Evolutionary conservation across 805 yeast species (phyloP), one percentile per base, ranked within the genome.

Genomic region (Metschnikowia colocasiae): DNA sequence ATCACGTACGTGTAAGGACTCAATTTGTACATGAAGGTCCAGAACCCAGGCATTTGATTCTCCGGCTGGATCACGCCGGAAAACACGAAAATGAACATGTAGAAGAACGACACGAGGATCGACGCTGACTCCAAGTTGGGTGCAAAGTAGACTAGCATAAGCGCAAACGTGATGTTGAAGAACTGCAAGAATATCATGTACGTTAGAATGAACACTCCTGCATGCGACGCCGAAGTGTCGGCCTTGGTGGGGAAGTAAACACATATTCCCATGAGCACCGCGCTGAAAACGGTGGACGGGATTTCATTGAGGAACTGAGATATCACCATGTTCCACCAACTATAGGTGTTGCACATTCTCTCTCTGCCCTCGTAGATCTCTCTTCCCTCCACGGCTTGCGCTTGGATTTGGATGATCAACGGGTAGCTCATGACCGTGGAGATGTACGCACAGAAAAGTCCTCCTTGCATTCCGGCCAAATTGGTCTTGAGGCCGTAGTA

Each of bases 281-380:
- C 34, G 3, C 16, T n/a, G 34, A 31, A 31, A 1, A 31, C 1
- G 5, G 34, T 31, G 12, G 12, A 31, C 1, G 34, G 34, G 13
- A 31, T 55, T 61, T 85, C 92, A 49, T 72, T 73, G n/a, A 79
- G 33, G 50, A 69, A 69, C 55, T 82, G 82, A 3, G 83, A 63
- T 13, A 82, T 42, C 42, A 83, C 58, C 63, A 85, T 62, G 32
- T 75, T 63, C 20, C 80, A 70, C 91, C 91, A 85, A 56, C 82
- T 84, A 68, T 81, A 85, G 33, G 87, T 85, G 58, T 83, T 84
- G 5, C 87, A 81, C 51, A 81, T 76, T n/a, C 34, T 7, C 10
- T 31, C 34, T 31, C 34, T 31, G 15, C 34, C 34, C 19, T 31
- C 34, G 16, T 31, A 31, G 12, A 31, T 16, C 3, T 31, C 88